These are phyloP conservation scores for Plasmodium coatneyi DNA, from an alignment of 169 alveolate species.

Conservation along the genomic window DNA sequence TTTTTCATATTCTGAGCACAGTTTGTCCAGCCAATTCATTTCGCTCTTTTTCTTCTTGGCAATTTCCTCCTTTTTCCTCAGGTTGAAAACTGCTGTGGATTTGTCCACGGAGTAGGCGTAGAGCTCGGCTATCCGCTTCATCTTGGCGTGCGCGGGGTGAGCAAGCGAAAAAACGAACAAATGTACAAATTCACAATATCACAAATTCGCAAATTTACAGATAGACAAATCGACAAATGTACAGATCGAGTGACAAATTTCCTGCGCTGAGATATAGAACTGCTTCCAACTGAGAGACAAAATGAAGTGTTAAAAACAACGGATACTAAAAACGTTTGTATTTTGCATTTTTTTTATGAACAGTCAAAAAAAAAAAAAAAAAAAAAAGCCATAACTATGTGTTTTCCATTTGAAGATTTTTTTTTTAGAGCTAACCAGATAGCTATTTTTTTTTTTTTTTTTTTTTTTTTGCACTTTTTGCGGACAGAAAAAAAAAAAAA, in stretches of 20 bases:
- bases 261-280: neutral
- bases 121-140: conserved; percentile 37
- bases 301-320: neutral
- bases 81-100: conserved; percentile 33
- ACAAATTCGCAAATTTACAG: neutral
- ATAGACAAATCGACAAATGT: neutral
- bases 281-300: neutral
- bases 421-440: too few relatives aligned
- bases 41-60: conserved; percentile 8
- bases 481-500: neutral
- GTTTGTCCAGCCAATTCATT: conserved; percentile 21
- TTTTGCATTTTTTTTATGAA: neutral
- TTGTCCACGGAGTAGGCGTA: conserved; percentile 45
- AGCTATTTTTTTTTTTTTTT: neutral
- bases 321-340: neutral
- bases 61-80: conserved; percentile 33
- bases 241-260: neutral
- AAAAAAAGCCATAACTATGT: neutral
- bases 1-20: conserved; percentile 29
- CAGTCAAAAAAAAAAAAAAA: neutral
- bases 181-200: neutral
- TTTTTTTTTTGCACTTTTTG: neutral
- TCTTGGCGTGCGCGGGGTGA: neutral
- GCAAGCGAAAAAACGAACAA: neutral
- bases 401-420: too few relatives aligned